phyloP scores from a whole-genome alignment of 257 asterid species.

The Buddleja alternifolia region DNA sequence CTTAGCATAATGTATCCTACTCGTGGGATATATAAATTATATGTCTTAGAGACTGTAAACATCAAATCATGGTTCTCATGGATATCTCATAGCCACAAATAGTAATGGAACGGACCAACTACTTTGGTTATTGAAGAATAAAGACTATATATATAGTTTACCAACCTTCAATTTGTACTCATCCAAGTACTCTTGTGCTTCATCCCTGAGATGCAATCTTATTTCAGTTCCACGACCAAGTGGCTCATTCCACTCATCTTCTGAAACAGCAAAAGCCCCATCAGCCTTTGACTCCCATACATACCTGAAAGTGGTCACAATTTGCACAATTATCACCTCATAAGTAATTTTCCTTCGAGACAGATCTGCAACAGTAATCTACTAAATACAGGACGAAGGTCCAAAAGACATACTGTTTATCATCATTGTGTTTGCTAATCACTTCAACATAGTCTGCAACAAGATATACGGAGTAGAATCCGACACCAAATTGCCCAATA shows the following conservation, averaged over 20 bases:
- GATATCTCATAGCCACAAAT: background rate
- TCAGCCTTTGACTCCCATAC: constrained; percentile 98
- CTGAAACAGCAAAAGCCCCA: constrained; percentile 92
- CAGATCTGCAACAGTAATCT: background rate
- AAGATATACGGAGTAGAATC: constrained; percentile 93
- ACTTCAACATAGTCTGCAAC: constrained; percentile 96
- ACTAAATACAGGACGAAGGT: background rate
- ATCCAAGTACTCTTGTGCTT: constrained; percentile 88
- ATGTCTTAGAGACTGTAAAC: background rate
- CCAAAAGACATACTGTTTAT: constrained; percentile 69
- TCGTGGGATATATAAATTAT: background rate
- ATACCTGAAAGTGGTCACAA: constrained; percentile 49
- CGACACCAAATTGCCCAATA: constrained; percentile 98
- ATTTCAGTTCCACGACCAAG: constrained; percentile 96
- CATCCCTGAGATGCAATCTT: constrained; percentile 88
- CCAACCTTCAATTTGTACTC: constrained; percentile 82
- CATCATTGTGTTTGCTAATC: constrained; percentile 90
- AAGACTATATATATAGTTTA: background rate
- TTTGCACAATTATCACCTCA: constrained; percentile 17
- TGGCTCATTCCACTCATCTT: constrained; percentile 87
- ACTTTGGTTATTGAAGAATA: background rate
- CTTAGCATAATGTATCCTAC: background rate
- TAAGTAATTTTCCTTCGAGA: background rate
- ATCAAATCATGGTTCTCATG: background rate
- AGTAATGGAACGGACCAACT: background rate